These are phyloP conservation scores for Aspergillus conjunctus DNA, from an alignment of 495 filamentous ascomycete species.

Conservation along the genomic window DNA sequence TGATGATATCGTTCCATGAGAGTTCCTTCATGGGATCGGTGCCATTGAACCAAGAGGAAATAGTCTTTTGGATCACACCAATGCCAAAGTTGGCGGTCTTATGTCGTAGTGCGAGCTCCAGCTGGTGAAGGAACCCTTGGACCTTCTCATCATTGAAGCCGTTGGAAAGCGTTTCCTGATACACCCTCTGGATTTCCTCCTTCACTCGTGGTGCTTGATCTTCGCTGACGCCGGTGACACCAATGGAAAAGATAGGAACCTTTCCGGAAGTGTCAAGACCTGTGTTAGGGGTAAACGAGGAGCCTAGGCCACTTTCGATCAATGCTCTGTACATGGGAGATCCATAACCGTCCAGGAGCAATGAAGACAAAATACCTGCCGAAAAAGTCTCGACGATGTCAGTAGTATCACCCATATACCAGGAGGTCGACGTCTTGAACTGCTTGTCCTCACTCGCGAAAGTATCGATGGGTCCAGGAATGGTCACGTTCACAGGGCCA, in stretches of 20 bases:
- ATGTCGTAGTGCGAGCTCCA: conserved; percentile 88
- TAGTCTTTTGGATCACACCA: conserved; percentile 81
- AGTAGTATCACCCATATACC: conserved; percentile 81
- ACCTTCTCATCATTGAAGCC: conserved; percentile 90
- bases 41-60: conserved; percentile 92
- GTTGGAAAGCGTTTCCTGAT: conserved; percentile 63
- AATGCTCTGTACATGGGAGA: conserved; percentile 90
- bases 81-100: conserved; percentile 95
- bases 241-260: conserved; percentile 83
- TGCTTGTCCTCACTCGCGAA: conserved; percentile 83
- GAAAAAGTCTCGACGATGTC: conserved; percentile 87
- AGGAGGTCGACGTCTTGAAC: conserved; percentile 89
- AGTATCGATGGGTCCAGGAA: conserved; percentile 85
- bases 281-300: conserved; percentile 91
- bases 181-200: conserved; percentile 65
- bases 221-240: conserved; percentile 81
- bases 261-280: conserved; percentile 81
- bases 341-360: conserved; percentile 91
- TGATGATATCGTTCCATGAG: conserved; percentile 84
- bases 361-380: conserved; percentile 72
- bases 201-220: conserved; percentile 77
- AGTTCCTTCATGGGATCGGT: conserved; percentile 87
- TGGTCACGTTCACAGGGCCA: conserved; percentile 66
- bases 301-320: conserved; percentile 87
- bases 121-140: conserved; percentile 88